These are phyloP conservation scores for Decorospora gaudefroyi DNA, from an alignment of 2,329 filamentous ascomycete species.

Conservation along the genomic window DNA sequence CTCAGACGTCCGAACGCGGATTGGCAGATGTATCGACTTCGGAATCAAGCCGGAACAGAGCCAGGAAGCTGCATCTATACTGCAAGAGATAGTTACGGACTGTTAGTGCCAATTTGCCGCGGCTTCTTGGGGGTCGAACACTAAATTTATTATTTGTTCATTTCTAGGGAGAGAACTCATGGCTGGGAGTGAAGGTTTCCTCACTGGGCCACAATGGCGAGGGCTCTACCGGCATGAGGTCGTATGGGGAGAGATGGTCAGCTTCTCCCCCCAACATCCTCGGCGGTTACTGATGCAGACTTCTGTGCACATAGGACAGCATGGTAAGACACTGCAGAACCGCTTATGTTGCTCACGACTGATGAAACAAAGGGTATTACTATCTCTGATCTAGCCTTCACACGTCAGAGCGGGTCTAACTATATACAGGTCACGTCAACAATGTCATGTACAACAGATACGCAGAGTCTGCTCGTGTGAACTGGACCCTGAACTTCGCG, in stretches of 20 bases:
- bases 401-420: slow-evolving; percentile 6
- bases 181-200: slow-evolving; percentile 74
- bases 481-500: slow-evolving; percentile 75
- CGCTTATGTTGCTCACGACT: slow-evolving; percentile 2
- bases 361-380: slow-evolving; percentile 14
- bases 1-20: slow-evolving; percentile 65
- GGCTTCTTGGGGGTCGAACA: neutral
- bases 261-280: neutral
- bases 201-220: slow-evolving; percentile 65
- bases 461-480: slow-evolving; percentile 78
- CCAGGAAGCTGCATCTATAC: slow-evolving; percentile 61
- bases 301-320: slow-evolving; percentile 49
- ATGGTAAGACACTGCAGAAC: slow-evolving; percentile 56
- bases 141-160: neutral
- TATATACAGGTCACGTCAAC: slow-evolving; percentile 73
- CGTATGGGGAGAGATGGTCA: slow-evolving; percentile 84
- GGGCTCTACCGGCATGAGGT: slow-evolving; percentile 70
- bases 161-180: slow-evolving; percentile 66
- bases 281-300: slow-evolving; percentile 33
- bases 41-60: slow-evolving; percentile 66
- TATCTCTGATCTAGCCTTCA: slow-evolving; percentile 8
- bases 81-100: slow-evolving; percentile 63
- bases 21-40: slow-evolving; percentile 77
- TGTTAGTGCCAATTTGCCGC: slow-evolving; percentile 52
- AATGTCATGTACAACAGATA: slow-evolving; percentile 84